Evolutionary conservation across 2,329 filamentous ascomycete species (phyloP).

Genomic region (Stagonosporopsis cucurbitacearum): DNA sequence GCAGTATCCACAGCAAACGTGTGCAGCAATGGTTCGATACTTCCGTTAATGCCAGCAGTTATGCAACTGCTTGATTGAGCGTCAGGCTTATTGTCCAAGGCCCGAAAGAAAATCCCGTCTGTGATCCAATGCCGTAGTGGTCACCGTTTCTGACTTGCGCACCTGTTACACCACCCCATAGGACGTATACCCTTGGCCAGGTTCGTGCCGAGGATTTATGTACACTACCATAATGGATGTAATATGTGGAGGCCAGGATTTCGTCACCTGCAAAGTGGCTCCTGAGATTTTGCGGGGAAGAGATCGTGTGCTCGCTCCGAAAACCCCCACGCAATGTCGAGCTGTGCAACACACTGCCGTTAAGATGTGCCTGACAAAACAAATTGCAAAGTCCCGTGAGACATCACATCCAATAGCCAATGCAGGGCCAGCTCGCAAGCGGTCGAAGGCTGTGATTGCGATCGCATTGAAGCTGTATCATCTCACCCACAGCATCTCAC

Average conservation of each 20-base stretch:
- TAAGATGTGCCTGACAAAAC: conserved; percentile 9
- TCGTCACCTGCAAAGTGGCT: not conserved
- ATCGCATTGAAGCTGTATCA: conserved; percentile 2
- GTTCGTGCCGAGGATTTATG: not conserved
- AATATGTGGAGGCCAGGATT: not conserved
- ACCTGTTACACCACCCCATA: not conserved
- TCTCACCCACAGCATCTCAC: conserved; percentile 4
- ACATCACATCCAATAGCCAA: not conserved
- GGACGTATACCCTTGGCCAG: not conserved
- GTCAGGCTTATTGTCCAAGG: not conserved
- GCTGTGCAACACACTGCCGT: conserved; percentile 21
- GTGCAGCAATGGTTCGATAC: conserved; percentile 20
- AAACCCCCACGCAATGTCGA: conserved; percentile 8
- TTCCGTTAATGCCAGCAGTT: conserved; percentile 18
- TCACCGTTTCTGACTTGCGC: not conserved
- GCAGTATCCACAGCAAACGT: conserved; percentile 18
- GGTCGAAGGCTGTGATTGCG: not conserved
- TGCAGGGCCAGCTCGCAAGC: not conserved
- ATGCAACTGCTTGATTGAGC: not conserved
- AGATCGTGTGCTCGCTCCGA: conserved; percentile 10
- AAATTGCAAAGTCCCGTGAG: not conserved
- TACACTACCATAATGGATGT: too few species aligned
- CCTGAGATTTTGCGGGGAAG: conserved; percentile 7
- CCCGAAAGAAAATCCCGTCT: not conserved
- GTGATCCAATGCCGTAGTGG: not conserved